A percentile compares a stretch with the other conserved stretches of the same genome.
Evolutionary conservation across 139 green algal species (phyloP).

Genomic region (Chlorella sp.): DNA sequence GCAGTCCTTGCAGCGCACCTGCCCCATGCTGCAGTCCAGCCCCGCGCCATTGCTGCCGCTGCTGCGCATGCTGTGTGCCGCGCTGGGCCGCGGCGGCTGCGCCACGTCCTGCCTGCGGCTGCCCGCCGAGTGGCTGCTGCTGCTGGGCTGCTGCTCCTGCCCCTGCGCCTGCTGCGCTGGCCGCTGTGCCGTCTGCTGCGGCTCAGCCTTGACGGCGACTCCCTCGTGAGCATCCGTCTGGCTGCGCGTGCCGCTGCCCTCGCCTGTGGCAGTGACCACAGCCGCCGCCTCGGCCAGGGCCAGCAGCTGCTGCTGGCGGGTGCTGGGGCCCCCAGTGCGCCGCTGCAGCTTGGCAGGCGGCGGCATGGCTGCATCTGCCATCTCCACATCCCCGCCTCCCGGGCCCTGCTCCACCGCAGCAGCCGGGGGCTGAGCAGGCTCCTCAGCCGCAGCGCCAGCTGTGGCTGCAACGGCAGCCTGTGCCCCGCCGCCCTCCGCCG

Average conservation of each 20-base stretch:
- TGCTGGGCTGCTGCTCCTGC: neutral
- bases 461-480: neutral
- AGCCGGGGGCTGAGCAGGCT: neutral
- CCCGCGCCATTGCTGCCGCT: conserved; percentile 16
- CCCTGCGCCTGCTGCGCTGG: too few species aligned
- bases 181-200: too few species aligned
- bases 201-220: neutral
- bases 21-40: conserved; percentile 24
- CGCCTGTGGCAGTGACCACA: neutral
- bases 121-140: conserved; percentile 11
- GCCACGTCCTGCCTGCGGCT: neutral
- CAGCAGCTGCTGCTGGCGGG: conserved; percentile 5
- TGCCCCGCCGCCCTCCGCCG: too few species aligned
- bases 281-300: neutral
- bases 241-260: conserved; percentile 2
- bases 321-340: conserved; percentile 7
- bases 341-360: conserved; percentile 19
- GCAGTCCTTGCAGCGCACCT: neutral
- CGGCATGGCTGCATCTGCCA: conserved; percentile 1
- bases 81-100: neutral
- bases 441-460: neutral
- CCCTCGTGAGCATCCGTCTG: conserved; percentile 10
- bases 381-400: neutral
- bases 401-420: neutral
- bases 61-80: conserved; percentile 18